Percentiles rank a stretch among this genome's conserved stretches.
phyloP scores from a whole-genome alignment of 2,329 filamentous ascomycete species.

The Neurospora sp. region DNA sequence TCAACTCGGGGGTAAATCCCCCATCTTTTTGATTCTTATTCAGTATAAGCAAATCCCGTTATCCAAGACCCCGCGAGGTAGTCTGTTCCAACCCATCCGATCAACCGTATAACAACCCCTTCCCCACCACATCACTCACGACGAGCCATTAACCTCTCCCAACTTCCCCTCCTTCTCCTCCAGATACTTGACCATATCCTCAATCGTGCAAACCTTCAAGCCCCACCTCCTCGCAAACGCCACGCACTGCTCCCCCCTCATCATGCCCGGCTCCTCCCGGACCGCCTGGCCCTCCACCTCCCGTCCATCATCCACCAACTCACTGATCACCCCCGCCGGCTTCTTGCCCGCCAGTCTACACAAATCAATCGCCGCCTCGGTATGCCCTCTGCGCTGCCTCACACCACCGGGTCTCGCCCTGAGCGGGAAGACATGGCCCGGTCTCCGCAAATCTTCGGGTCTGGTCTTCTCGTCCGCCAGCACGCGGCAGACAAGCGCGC shows the following conservation, averaged over 20 bases:
- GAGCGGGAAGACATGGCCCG: constrained; percentile 91
- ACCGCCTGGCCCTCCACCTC: constrained; percentile 59
- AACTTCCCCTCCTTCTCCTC: constrained; percentile 63
- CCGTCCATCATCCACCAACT: constrained; percentile 80
- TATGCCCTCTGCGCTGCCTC: constrained; percentile 62
- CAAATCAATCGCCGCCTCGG: constrained; percentile 87
- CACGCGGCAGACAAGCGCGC: constrained; percentile 68
- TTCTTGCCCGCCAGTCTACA: constrained; percentile 74
- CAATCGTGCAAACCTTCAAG: constrained; percentile 90
- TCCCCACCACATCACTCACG: neutral
- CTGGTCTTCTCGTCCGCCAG: constrained; percentile 59
- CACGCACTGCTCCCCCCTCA: constrained; percentile 80
- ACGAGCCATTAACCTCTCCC: constrained; percentile 31
- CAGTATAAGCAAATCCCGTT: neutral
- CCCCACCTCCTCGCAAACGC: constrained; percentile 82
- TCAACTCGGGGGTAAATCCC: neutral
- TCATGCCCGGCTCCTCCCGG: constrained; percentile 68
- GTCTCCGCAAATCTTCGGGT: constrained; percentile 60
- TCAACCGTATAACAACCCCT: neutral
- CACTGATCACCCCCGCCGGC: constrained; percentile 75
- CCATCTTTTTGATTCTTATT: neutral
- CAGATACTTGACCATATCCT: constrained; percentile 72
- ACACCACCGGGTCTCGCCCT: constrained; percentile 73
- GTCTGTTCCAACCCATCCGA: neutral
- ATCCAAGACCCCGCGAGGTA: neutral